These are phyloP conservation scores for Cadophora sp. DNA, from an alignment of 2,329 filamentous ascomycete genomes.

Conservation along the genomic window DNA sequence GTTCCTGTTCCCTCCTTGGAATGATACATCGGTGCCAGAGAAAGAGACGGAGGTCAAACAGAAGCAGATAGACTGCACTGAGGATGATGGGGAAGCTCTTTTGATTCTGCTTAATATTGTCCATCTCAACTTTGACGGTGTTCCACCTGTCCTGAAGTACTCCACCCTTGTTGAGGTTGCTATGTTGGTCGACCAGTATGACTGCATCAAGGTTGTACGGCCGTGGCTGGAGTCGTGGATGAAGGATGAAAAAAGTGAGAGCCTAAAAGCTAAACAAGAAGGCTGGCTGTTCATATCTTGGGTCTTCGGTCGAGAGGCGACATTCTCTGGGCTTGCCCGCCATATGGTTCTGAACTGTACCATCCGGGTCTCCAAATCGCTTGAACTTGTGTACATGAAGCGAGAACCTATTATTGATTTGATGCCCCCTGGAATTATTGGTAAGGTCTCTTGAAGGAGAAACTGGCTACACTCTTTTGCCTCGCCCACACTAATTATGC, in stretches of 20 bases:
- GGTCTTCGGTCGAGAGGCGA: slow-evolving; percentile 22
- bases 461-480: neutral
- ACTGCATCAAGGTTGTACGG: slow-evolving; percentile 21
- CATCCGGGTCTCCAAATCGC: neutral
- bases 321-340: slow-evolving; percentile 5
- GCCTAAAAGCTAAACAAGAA: slow-evolving; percentile 10
- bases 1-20: slow-evolving; percentile 24
- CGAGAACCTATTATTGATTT: neutral
- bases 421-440: slow-evolving; percentile 10
- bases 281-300: slow-evolving; percentile 30
- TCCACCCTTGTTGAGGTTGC: slow-evolving; percentile 21
- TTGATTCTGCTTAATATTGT: slow-evolving; percentile 26
- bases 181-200: slow-evolving; percentile 24
- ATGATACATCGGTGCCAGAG: neutral
- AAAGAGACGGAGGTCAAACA: neutral
- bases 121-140: slow-evolving; percentile 24
- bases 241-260: slow-evolving; percentile 5
- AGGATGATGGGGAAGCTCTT: slow-evolving; percentile 23
- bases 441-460: neutral
- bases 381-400: neutral
- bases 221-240: slow-evolving; percentile 30
- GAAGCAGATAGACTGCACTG: slow-evolving; percentile 22
- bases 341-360: slow-evolving; percentile 8
- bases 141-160: slow-evolving; percentile 6
- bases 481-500: neutral